Evolutionary conservation across 148 eudicot species (phyloP), one percentile per base, ranked within the genome.

Genomic region (Camellia granthamiana): DNA sequence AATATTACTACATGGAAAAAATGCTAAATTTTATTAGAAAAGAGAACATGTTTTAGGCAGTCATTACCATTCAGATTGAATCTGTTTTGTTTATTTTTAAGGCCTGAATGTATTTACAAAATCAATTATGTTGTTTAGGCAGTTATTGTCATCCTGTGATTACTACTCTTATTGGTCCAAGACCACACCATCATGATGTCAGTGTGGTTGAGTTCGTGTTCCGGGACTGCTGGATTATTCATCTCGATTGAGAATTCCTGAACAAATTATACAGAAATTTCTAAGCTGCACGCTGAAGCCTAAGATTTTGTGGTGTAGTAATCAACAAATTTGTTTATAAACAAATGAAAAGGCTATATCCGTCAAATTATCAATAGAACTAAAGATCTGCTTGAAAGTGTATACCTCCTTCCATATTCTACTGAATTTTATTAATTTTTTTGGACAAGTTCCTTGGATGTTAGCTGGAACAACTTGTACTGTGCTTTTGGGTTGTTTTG

Each of bases 401-500:
- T 51, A 21, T 30, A 10, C 61, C 61, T 14, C 61, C 61, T 58
- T 58, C 13, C 16, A 58, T 58, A 7, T 1, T 5, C 61, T 58
- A 7, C 61, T 21, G 38, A 30, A 30, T 63, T 5, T 63, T 14
- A 5, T 49, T 49, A 5, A 5, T 49, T 49, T 49, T 49, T 49
- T 49, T 49, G 52, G 52, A 49, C 58, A 44, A 46, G 23, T 19
- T 49, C 63, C 69, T 83, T 54, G 23, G 12, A 43, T 18, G 61
- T 84, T 76, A 84, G 75, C 62, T 85, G 80, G 78, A 69, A 83
- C 89, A 88, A 19, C 52, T 84, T 62, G 71, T 76, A 65, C 55
- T 80, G 80, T 88, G 91, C 62, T 78, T 85, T 51, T 62, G 81
- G 16, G 74, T 75, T 16, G 79, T 71, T 81, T 85, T 83, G 71